Percentiles rank a stretch among this genome's conserved stretches.
Evolutionary conservation across 2,329 filamentous ascomycete species (phyloP).

Genomic region (Keithomyces neogunnii): DNA sequence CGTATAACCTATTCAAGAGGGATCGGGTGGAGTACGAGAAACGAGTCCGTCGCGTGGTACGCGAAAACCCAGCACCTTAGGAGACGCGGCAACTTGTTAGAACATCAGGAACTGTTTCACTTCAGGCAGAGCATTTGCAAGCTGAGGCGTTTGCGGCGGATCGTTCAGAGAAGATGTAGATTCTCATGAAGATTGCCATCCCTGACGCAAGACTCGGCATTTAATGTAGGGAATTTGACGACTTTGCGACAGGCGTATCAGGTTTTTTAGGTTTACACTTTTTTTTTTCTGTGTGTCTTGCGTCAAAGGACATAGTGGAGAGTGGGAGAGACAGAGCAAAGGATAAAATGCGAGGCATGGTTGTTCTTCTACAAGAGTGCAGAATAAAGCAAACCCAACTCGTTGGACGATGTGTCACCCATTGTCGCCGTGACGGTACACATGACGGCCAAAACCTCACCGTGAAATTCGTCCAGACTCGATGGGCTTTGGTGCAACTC

Average conservation of each 20-base stretch:
- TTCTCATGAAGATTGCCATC: neutral
- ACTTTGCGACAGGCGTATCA: slow-evolving; percentile 9
- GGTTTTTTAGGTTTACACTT: neutral
- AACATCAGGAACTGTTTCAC: neutral
- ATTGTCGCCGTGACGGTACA: too few species aligned
- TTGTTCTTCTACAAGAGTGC: too few species aligned
- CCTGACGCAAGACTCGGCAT: neutral
- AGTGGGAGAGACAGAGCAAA: too few species aligned
- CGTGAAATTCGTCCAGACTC: too few species aligned
- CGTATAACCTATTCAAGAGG: slow-evolving; percentile 94
- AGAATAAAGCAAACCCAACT: too few species aligned
- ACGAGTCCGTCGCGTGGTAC: slow-evolving; percentile 77
- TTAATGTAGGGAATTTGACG: slow-evolving; percentile 11
- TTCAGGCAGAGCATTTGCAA: slow-evolving; percentile 12
- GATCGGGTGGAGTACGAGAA: slow-evolving; percentile 81
- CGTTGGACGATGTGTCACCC: too few species aligned
- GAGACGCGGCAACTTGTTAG: slow-evolving; percentile 9
- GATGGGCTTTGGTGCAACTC: too few species aligned
- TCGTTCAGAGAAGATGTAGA: slow-evolving; percentile 16
- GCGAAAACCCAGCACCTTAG: slow-evolving; percentile 75
- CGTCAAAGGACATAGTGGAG: too few species aligned
- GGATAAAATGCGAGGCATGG: too few species aligned
- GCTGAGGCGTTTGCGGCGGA: slow-evolving; percentile 20
- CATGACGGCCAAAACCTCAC: too few species aligned
- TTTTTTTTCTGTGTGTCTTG: neutral